Base-by-base conservation (phyloP, 2,329 filamentous ascomycete genomes). In the Penicillium sp. region DNA sequence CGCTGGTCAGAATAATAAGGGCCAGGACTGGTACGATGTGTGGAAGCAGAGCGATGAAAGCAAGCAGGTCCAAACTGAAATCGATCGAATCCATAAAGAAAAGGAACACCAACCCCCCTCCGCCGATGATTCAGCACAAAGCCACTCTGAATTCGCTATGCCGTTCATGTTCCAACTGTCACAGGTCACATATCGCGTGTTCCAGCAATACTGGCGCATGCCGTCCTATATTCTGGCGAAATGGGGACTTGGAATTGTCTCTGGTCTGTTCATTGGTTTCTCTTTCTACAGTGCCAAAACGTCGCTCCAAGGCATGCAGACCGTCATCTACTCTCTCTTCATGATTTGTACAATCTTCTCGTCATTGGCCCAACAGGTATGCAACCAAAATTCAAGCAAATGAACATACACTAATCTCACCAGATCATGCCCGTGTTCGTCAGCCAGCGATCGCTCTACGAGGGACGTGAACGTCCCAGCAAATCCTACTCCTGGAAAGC, bases 121-220 rank as follows among this genome's bases (percentile, higher is more conserved):
- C 16, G 31, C 29, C 3, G 57, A 64, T 10, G 72, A 72, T 12
- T 58, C 70, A 25, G n/a, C 81, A 46, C 78, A 80, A 10, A 74
- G 74, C 57, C 86, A 86, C 70, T 80, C 83, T 59, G 89, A 94
- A 65, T 95, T 94, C 56, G 91, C 91, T 5, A 87, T 89, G 23
- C 82, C 88, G 0, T 88, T 93, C 67, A 68, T 61, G 52, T 68
- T 75, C 7, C 91, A 96, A 72, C 74, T 93, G 29, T 74, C 72
- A 48, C 79, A 85, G 65, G 88, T 91, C 54, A 82, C 82, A 6
- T 72, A 80, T 61, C 89, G 91, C 65, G 88, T 93, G 25, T 93
- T 93, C 77, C 83, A 92, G 70, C 90, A 95, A 70, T 94, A 93
- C 80, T 96, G 90, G 90, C 87, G 91, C 56, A 90, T 86, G 2